Base-by-base conservation (phyloP, 306 rosid species). In the Cyamopsis tetragonoloba region DNA sequence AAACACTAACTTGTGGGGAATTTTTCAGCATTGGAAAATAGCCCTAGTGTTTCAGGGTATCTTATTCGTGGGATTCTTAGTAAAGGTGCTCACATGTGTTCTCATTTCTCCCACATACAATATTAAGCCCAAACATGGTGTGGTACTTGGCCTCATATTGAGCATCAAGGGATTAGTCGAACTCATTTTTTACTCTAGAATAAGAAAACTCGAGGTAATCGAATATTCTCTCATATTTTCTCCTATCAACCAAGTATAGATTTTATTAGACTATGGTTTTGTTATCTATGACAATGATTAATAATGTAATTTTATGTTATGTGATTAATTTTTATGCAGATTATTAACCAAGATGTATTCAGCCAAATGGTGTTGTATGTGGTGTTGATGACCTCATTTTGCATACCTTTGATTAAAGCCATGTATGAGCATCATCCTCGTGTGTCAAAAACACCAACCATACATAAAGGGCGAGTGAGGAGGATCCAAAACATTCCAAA, bases 121-220 rank as follows among this genome's bases (percentile, higher is more conserved):
- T 7, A 74, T 85, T 6, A 70, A 35, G 20, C 49, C 4, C 23
- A 79, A 35, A 75, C 62, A 75, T 32, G 83, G 82, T 8, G 2
- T 81, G n/a, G 53, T 79, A 11, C 88, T 83, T 4, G 82, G 91
- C 0, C 71, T 85, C 4, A 77, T 83, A 1, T 49, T 79, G 69
- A 88, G 66, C 66, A 19, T 71, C 65, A 77, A 62, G 66, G 95
- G 95, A 14, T 12, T 81, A 1, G 10, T 75, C 2, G 89, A 88
- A 39, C 3, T 85, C 0, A 30, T 79, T 8, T 7, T 6, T 38
- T 77, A 32, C 7, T 10, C 26, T 19, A 56, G 75, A 13, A 43
- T 79, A 69, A 11, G 4, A 6, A 8, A 0, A 5, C 0, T 0
- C 0, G 0, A 1, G 83, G 91, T 84, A 44, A 37, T 1, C 2